Percentiles rank a stretch among this genome's conserved stretches.
phyloP scores from a whole-genome alignment of 805 yeast genomes.

The Monosporozyma aerobia region DNA sequence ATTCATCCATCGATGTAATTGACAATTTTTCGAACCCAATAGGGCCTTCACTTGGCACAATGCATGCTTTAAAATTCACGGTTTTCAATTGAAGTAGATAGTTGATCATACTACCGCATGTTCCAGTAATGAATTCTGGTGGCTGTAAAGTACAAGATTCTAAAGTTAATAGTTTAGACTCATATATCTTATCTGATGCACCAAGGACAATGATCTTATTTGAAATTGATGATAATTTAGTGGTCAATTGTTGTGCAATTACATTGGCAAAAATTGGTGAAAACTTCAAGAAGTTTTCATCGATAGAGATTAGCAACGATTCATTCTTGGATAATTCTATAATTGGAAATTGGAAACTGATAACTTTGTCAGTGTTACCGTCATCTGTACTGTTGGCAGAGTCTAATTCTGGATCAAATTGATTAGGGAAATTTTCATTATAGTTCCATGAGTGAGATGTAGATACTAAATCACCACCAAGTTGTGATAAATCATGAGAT shows the following conservation, averaged over 20 bases:
- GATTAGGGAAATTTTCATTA: conserved; percentile 23
- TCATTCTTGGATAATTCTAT: conserved; percentile 9
- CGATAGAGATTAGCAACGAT: conserved; percentile 16
- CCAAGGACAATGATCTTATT: conserved; percentile 17
- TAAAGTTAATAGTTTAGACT: conserved; percentile 17
- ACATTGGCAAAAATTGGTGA: conserved; percentile 31
- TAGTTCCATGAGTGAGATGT: conserved; percentile 15
- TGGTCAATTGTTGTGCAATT: conserved; percentile 20
- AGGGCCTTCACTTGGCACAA: conserved; percentile 51
- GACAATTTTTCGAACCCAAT: conserved; percentile 48
- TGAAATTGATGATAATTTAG: conserved; percentile 30
- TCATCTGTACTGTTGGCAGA: conserved; percentile 1
- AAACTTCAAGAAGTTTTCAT: conserved; percentile 24
- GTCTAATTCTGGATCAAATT: conserved; percentile 14
- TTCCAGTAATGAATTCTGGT: conserved; percentile 55
- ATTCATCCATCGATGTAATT: conserved; percentile 18
- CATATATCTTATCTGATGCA: conserved; percentile 22
- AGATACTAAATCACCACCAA: not conserved
- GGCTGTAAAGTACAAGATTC: conserved; percentile 36
- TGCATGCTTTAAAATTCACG: conserved; percentile 10
- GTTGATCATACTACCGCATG: conserved; percentile 38
- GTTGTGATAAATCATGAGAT: not conserved
- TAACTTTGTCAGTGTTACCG: conserved; percentile 2
- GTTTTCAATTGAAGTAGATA: conserved; percentile 10
- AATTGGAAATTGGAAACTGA: conserved; percentile 15